Evolutionary conservation across 225 moss, liverwort and hornwort genomes (phyloP).

Genomic region (Polytrichum commune): DNA sequence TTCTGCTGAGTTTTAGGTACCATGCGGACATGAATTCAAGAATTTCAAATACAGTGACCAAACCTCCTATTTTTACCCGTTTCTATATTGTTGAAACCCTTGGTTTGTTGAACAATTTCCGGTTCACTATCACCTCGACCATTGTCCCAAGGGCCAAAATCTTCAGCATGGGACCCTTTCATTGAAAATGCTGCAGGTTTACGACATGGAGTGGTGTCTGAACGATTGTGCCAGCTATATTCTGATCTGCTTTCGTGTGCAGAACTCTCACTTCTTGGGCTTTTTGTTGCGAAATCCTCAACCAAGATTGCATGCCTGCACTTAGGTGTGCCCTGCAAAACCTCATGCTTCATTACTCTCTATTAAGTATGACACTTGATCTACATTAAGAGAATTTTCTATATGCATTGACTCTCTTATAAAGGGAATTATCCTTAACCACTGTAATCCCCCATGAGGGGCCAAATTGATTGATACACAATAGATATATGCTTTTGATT

Average conservation of each 20-base stretch:
- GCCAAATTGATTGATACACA: no score
- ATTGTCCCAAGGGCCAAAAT: conserved; percentile 47
- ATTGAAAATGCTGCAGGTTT: conserved; percentile 13
- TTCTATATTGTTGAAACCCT: conserved; percentile 20
- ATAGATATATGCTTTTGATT: no score
- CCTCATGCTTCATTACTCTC: no score
- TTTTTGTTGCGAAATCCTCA: conserved; percentile 31
- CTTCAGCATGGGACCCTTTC: conserved; percentile 23
- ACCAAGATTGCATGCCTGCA: conserved; percentile 15
- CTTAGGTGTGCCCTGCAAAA: conserved; percentile 23
- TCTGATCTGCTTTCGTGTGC: conserved; percentile 37
- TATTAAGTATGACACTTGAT: no score
- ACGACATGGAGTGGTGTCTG: conserved; percentile 26
- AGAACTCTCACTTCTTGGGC: conserved; percentile 43
- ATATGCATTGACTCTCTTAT: no score
- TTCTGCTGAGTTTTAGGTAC: no score
- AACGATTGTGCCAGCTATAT: conserved; percentile 43
- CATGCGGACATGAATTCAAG: no score
- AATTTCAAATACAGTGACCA: no score
- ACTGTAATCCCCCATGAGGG: no score
- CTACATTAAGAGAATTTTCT: no score
- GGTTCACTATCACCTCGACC: conserved; percentile 20
- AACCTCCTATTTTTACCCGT: conserved; percentile 16
- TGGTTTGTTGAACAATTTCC: conserved; percentile 22
- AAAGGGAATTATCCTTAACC: no score